Base-by-base conservation (phyloP, 768 basidiomycete species). In the Rhizopogon rudus region DNA sequence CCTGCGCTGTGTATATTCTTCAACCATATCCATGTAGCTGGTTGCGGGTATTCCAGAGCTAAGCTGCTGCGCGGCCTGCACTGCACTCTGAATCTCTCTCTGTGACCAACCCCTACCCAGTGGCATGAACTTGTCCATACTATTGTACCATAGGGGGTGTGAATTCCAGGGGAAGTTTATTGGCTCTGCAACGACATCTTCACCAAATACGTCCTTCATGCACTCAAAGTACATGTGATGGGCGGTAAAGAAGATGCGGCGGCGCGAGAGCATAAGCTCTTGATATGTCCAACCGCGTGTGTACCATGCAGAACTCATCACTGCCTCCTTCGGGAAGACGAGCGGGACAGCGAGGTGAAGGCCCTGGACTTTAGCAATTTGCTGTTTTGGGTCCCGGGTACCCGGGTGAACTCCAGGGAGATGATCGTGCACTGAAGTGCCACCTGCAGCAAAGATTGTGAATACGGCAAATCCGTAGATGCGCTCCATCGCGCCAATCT, bases 261-360 rank as follows among this genome's bases (percentile, higher is more conserved):
- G 57, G 14, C 52, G 57, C 12, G 63, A 66, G 20, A 67, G 58
- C 3, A 58, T 2, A 0, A 17, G 35, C 33, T 66, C 65, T 40
- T 67, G 65, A 40, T 57, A 65, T 0, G 65, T 66, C 65, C 65
- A 66, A 14, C 61, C 63, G 13, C 65, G 55, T 9, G 53, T 59
- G 16, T 53, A 33, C 65, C 65, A 67, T 6, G 40, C 25, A 3
- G 63, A 57, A 9, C 31, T 8, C 31, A 33, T 7, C 31, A 33
- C 31, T 7, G 8, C 31, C 31, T 33, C 31, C 8, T 9, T 33
- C 31, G 8, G 31, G 31, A 33, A 6, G 31, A 33, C 3, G 8
- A 52, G 51, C 13, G 39, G 51, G 6, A 52, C 17, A 39, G 51
- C 25, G 28, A 55, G 54, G 29, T 55, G 54, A 52, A 55, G 39